Evolutionary conservation across 805 yeast species (phyloP), one percentile per base, ranked within the genome.

Genomic region (Saturnispora gosingensis): DNA sequence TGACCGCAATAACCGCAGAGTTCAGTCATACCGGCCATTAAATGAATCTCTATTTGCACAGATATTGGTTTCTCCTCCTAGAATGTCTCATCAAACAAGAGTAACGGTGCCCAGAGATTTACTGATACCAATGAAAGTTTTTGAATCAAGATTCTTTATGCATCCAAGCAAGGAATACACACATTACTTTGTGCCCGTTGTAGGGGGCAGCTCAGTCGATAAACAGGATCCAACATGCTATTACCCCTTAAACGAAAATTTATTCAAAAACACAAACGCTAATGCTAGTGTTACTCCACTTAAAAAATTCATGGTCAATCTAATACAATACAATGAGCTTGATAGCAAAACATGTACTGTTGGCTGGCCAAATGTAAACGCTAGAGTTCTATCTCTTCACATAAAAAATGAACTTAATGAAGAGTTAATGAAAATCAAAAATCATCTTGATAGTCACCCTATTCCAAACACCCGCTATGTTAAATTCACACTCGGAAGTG

Each of bases 51-150:
- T 70, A 2, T 72, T 68, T 58, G 78, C 76, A 0, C 54, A 61
- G 5, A 16, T 69, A 1, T 56, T 79, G 8, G 62, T 72, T 0
- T 68, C 80, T 0, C 77, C 79, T 1, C 62, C 71, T 15, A 64
- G 82, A 54, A 62, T 64, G 57, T 77, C 75, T 15, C 58, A 67
- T 11, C 39, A 62, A 0, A 60, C 74, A 0, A 61, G 73, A 38
- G 52, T 66, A 0, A 64, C 65, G 10, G 55, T 71, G 5, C 81
- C 81, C 0, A 61, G 68, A 27, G 70, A 69, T 9, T 51, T 74
- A 7, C 55, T 76, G 44, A 52, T 67, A 1, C 71, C 68, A 20
- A 48, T 74, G 42, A 64, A 68, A 34, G 40, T 60, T 11, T 61
- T 51, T 32, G 53, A 52, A 25, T 24, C 51, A 8, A 34, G 34